Conservation (phyloP, 1,139 yeast species). For the Taiozyma onychis region DNA sequence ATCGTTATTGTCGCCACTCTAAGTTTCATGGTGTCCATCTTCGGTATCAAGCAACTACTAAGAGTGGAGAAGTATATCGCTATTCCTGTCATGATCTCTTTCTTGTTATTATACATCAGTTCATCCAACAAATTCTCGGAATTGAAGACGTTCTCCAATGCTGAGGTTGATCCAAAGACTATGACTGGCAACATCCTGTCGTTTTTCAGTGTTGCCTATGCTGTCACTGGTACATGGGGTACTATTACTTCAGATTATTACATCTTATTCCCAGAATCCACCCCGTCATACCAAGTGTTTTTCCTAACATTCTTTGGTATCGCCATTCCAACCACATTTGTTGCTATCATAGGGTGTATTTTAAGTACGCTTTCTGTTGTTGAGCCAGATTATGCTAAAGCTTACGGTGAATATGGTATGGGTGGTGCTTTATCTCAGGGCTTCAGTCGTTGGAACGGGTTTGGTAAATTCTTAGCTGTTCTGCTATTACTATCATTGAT, state of each 20-base stretch:
- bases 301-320: conserved; percentile 63
- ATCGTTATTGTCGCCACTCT: conserved; percentile 62
- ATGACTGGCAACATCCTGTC: conserved; percentile 65
- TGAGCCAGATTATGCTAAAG: conserved; percentile 53
- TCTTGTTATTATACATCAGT: conserved; percentile 63
- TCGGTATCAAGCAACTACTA: conserved; percentile 69
- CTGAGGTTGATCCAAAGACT: conserved; percentile 33
- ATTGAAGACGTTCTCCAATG: conserved; percentile 26
- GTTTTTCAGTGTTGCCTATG: conserved; percentile 68
- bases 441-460: conserved; percentile 70
- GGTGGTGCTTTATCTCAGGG: conserved; percentile 74
- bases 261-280: conserved; percentile 71
- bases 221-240: conserved; percentile 89
- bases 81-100: conserved; percentile 64
- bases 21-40: conserved; percentile 62
- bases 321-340: conserved; percentile 68
- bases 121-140: conserved; percentile 46
- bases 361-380: conserved; percentile 64
- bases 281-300: conserved; percentile 54
- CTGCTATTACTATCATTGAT: conserved; percentile 67
- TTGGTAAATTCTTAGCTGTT: conserved; percentile 71
- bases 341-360: conserved; percentile 68
- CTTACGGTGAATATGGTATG: conserved; percentile 57
- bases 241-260: conserved; percentile 84
- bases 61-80: conserved; percentile 65